A percentile compares a stretch with the other conserved stretches of the same genome.
phyloP scores from a whole-genome alignment of 2,329 filamentous ascomycete species.

The Penicillium thymicola region DNA sequence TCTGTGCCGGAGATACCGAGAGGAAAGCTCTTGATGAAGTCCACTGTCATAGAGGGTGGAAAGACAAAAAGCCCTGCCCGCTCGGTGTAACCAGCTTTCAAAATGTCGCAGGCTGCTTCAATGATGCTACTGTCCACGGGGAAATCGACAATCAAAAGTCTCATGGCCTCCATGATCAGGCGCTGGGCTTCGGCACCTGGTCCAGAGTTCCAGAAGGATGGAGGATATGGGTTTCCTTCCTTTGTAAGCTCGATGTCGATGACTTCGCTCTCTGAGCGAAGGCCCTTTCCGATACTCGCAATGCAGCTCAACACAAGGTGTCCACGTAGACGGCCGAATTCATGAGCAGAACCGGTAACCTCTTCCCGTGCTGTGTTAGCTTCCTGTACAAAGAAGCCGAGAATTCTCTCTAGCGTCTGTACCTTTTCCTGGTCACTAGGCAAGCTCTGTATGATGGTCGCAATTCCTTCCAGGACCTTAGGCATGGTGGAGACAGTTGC shows the following conservation, averaged over 20 bases:
- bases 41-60: constrained; percentile 39
- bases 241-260: constrained; percentile 32
- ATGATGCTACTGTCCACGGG: constrained; percentile 42
- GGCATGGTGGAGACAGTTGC: constrained; percentile 40
- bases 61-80: constrained; percentile 44
- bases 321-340: constrained; percentile 34
- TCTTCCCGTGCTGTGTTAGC: constrained; percentile 34
- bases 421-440: constrained; percentile 40
- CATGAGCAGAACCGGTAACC: constrained; percentile 28
- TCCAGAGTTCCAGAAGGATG: constrained; percentile 40
- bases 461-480: constrained; percentile 44
- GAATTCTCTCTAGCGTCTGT: constrained; percentile 37
- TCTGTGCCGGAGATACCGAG: constrained; percentile 40
- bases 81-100: constrained; percentile 48
- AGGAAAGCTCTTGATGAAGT: constrained; percentile 42
- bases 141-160: constrained; percentile 40
- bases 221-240: constrained; percentile 28
- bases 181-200: constrained; percentile 32
- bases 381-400: constrained; percentile 37
- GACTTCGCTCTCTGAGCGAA: constrained; percentile 36
- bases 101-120: constrained; percentile 45
- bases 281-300: constrained; percentile 42
- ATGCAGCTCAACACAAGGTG: constrained; percentile 40
- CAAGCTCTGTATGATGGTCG: constrained; percentile 44
- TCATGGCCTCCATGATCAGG: constrained; percentile 41